phyloP scores from a whole-genome alignment of 768 basidiomycete species.

The Russula foetens region DNA sequence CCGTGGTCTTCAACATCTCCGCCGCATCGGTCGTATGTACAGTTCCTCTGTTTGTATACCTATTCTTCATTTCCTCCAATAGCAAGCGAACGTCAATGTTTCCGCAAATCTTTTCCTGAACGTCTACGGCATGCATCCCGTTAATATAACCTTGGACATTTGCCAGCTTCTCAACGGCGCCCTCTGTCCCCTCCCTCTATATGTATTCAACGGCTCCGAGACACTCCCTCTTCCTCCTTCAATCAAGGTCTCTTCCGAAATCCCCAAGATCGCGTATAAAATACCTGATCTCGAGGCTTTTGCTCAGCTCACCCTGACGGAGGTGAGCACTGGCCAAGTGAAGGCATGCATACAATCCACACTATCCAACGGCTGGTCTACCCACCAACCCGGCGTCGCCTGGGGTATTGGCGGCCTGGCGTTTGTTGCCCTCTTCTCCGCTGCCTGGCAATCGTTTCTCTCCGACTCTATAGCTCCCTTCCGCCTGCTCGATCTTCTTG shows the following conservation, averaged over 20 bases:
- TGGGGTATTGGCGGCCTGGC: slow-evolving; percentile 68
- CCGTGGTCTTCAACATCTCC: slow-evolving; percentile 75
- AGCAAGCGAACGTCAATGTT: slow-evolving; percentile 75
- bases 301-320: slow-evolving; percentile 67
- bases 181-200: slow-evolving; percentile 73
- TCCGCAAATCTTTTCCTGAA: slow-evolving; percentile 75
- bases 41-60: slow-evolving; percentile 10
- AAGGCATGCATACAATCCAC: slow-evolving; percentile 91
- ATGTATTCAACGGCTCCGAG: slow-evolving; percentile 83
- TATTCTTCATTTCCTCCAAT: slow-evolving; percentile 11
- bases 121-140: slow-evolving; percentile 76
- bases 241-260: slow-evolving; percentile 42
- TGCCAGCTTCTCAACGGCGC: slow-evolving; percentile 72
- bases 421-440: slow-evolving; percentile 48
- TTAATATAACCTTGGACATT: slow-evolving; percentile 83
- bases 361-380: slow-evolving; percentile 84
- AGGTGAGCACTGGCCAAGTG: slow-evolving; percentile 58
- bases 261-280: slow-evolving; percentile 76
- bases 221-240: slow-evolving; percentile 55
- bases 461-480: slow-evolving; percentile 55
- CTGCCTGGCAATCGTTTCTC: slow-evolving; percentile 48
- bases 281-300: slow-evolving; percentile 92
- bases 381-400: slow-evolving; percentile 62
- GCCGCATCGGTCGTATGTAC: slow-evolving; percentile 76
- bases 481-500: slow-evolving; percentile 74